Evolutionary conservation across 1,284 basidiomycete genomes (phyloP), one percentile per base, ranked within the genome.

Genomic region (Athelia psychrophila): DNA sequence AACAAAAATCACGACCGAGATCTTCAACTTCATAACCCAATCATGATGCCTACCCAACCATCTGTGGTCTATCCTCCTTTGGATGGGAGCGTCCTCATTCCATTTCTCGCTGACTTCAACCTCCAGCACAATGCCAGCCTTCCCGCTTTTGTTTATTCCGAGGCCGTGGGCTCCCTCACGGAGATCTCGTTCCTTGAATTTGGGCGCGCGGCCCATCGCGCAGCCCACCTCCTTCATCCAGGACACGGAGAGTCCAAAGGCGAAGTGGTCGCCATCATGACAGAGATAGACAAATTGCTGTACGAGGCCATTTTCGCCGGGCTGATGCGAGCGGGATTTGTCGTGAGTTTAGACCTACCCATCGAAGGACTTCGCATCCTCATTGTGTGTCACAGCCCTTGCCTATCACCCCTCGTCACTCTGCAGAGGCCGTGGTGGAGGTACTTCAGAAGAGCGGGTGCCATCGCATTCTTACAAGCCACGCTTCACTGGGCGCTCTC

Each of bases 361-460:
- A 55, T n/a, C 66, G n/a, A 44, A 13, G 12, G 12, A 10, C 20
- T 13, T 44, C 42, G 42, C 10, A 10, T 44, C 20, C 33, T 35
- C 12, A 35, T 18, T 12, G 12, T 19, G 15, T 30, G 22, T 32
- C 10, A 9, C 20, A 65, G 65, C 61, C 64, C 0, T 65, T 68
- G 46, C 64, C 62, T 1, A 69, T 75, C 47, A 72, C 74, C 0
- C 68, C 64, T 3, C 65, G 71, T 2, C 72, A 72, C 48, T 66
- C 72, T 1, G 48, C 67, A 0, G 60, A 66, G 3, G 70, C 71
- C 0, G 55, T 73, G 3, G 51, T 54, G 2, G 64, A 0, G 54
- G 54, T 2, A n/a, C n/a, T n/a, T n/a, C n/a, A n/a, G n/a, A n/a
- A n/a, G n/a, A n/a, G n/a, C n/a, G n/a, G n/a, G n/a, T 66, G 64